Evolutionary conservation across 306 rosid species (phyloP).

Genomic region (Dryas alaskensis): DNA sequence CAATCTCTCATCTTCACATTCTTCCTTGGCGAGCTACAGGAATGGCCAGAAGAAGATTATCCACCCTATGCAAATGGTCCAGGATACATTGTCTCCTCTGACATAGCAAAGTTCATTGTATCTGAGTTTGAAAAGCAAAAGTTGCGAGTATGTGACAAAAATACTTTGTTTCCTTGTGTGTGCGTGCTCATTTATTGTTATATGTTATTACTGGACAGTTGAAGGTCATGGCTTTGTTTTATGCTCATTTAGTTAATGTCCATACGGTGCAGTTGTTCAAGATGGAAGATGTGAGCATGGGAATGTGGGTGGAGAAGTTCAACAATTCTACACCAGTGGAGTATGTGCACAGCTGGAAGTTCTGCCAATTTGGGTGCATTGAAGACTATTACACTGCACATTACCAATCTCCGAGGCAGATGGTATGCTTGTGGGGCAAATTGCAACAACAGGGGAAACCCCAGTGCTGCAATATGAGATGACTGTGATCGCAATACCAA

Average conservation of each 20-base stretch:
- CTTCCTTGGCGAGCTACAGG: conserved; percentile 40
- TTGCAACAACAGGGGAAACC: conserved; percentile 55
- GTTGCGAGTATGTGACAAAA: conserved; percentile 51
- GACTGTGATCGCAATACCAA: conserved; percentile 25
- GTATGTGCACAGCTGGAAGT: conserved; percentile 65
- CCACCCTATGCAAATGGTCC: conserved; percentile 95
- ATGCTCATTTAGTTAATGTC: conserved; percentile 5
- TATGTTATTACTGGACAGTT: neutral
- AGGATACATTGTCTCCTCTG: conserved; percentile 73
- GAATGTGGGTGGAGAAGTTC: conserved; percentile 90
- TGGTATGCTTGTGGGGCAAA: conserved; percentile 88
- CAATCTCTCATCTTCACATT: neutral
- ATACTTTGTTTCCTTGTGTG: neutral
- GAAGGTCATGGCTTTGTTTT: neutral
- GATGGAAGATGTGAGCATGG: conserved; percentile 99
- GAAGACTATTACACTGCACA: conserved; percentile 81
- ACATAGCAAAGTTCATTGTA: conserved; percentile 63
- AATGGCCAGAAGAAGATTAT: conserved; percentile 94
- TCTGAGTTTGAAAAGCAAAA: conserved; percentile 67
- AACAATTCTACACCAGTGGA: conserved; percentile 58
- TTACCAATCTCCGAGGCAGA: conserved; percentile 91
- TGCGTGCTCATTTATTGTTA: neutral
- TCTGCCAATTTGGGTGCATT: conserved; percentile 88
- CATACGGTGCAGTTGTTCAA: conserved; percentile 63
- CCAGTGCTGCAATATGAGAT: conserved; percentile 93